Base-by-base conservation (phyloP, 2,329 filamentous ascomycete species). In the Paraphoma chrysanthemicola region DNA sequence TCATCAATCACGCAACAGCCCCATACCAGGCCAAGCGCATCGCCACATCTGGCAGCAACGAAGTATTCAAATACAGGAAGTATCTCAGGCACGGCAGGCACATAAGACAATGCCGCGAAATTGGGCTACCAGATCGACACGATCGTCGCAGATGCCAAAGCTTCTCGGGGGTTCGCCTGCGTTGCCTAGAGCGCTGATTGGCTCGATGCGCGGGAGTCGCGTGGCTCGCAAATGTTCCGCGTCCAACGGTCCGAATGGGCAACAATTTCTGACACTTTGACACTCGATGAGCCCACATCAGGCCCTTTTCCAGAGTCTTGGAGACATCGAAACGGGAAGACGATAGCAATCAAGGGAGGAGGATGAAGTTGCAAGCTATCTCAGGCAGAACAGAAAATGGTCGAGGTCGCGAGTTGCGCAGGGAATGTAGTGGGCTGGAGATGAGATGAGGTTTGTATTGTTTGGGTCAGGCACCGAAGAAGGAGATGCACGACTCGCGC, bases 131-230 rank as follows among this genome's bases (percentile, higher is more conserved):
- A 43, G 44, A 51, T 54, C 54, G 48, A 41, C 57, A 30, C 36
- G 31, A 43, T 49, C 49, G 48, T 53, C 50, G 33, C 36, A 47
- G 50, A 50, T 29, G 47, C 57, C 50, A 57, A 51, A 45, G 50
- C 53, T 16, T 51, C 46, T 50, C 50, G 38, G 30, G 48, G 11
- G 16, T 31, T 29, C 43, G 54, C 50, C 51, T 48, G 41, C n/a
- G 29, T 3, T 8, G 12, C 3, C n/a, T 14, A 3, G 3, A 33
- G 23, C 18, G 39, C 38, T 54, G 46, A 60, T 36, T 36, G 33
- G 33, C 33, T 36, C 33, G 33, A 36, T 36, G 33, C 33, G 7
- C 33, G 33, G 33, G 33, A 10, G 3, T 10, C 33, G 33, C 33
- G 33, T 36, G 33, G 33, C 14, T 36, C 33, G 33, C 33, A 36